Base-by-base conservation (phyloP, 225 moss, liverwort and hornwort species). In the Rhytidiadelphus loreus region DNA sequence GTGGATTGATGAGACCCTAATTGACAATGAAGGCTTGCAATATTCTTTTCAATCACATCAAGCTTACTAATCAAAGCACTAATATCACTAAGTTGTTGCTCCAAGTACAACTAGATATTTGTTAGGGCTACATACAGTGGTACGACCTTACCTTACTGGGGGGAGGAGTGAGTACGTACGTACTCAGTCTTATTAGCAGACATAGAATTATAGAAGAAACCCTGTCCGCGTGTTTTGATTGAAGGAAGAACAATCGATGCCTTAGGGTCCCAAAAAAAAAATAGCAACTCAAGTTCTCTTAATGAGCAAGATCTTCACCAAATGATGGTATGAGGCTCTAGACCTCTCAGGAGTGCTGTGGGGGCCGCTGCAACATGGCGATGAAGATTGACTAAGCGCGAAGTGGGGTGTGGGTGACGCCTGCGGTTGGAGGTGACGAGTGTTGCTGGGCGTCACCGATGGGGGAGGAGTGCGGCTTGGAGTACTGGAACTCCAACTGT, bases 281-380 rank as follows among this genome's bases (percentile, higher is more conserved):
- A 70, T 80, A 73, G 16, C 16, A 41, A 41, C 25, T 16, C 64
- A 65, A 65, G 77, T 70, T 82, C 70, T 16, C 39, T 33, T 83
- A 74, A 87, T 89, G 87, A 89, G n/a, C 73, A 58, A 83, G 86
- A 86, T 86, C 88, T 77, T 48, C 59, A 61, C 81, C 24, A 13
- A 82, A 86, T 86, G 86, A 88, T 90, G 41, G n/a, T n/a, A n/a
- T n/a, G n/a, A n/a, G n/a, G n/a, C n/a, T n/a, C n/a, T n/a, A n/a
- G n/a, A n/a, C n/a, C n/a, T n/a, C n/a, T n/a, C n/a, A n/a, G n/a
- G n/a, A n/a, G n/a, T n/a, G n/a, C n/a, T n/a, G n/a, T n/a, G n/a
- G n/a, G n/a, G n/a, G n/a, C n/a, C n/a, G n/a, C n/a, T n/a, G n/a
- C n/a, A n/a, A n/a, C n/a, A n/a, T n/a, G n/a, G n/a, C n/a, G n/a